phyloP scores from a whole-genome alignment of 371 early-diverging fungal species.

The Actinomortierella wolfii region DNA sequence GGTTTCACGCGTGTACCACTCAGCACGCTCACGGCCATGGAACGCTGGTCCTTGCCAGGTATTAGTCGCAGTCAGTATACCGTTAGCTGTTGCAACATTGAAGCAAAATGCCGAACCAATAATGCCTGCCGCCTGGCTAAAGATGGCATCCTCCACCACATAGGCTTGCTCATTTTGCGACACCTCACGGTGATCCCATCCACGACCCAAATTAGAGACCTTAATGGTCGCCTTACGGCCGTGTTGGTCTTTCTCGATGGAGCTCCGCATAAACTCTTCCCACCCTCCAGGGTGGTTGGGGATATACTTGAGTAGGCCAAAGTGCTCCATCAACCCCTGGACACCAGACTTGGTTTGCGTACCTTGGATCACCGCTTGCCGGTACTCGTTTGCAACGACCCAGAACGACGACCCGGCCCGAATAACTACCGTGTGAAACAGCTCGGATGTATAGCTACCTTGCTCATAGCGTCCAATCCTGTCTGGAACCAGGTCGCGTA shows the following conservation, averaged over 20 bases:
- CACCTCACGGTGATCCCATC: slow-evolving; percentile 15
- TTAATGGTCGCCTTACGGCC: slow-evolving; percentile 22
- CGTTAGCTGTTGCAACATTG: slow-evolving; percentile 24
- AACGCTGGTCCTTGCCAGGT: slow-evolving; percentile 36
- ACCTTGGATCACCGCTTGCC: slow-evolving; percentile 8
- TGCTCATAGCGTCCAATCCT: slow-evolving; percentile 8
- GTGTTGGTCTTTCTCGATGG: slow-evolving; percentile 22
- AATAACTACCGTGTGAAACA: slow-evolving; percentile 13
- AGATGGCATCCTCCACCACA: slow-evolving; percentile 17
- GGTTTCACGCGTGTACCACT: slow-evolving; percentile 18
- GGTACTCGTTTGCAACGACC: slow-evolving; percentile 13
- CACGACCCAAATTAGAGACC: slow-evolving; percentile 32
- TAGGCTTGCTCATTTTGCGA: neutral
- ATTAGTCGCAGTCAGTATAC: slow-evolving; percentile 7
- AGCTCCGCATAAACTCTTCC: slow-evolving; percentile 19
- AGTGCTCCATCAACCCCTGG: slow-evolving; percentile 8
- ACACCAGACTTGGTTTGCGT: slow-evolving; percentile 14
- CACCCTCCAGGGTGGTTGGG: slow-evolving; percentile 22
- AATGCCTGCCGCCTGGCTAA: slow-evolving; percentile 14
- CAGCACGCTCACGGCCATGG: slow-evolving; percentile 8
- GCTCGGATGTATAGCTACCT: slow-evolving; percentile 21
- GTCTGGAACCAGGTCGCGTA: slow-evolving; percentile 15
- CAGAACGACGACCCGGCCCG: slow-evolving; percentile 16
- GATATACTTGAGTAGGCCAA: slow-evolving; percentile 17
- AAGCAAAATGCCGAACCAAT: slow-evolving; percentile 11